These are phyloP conservation scores for Coemansia sp. DNA, from an alignment of 192 early-diverging fungal genomes.

Conservation along the genomic window DNA sequence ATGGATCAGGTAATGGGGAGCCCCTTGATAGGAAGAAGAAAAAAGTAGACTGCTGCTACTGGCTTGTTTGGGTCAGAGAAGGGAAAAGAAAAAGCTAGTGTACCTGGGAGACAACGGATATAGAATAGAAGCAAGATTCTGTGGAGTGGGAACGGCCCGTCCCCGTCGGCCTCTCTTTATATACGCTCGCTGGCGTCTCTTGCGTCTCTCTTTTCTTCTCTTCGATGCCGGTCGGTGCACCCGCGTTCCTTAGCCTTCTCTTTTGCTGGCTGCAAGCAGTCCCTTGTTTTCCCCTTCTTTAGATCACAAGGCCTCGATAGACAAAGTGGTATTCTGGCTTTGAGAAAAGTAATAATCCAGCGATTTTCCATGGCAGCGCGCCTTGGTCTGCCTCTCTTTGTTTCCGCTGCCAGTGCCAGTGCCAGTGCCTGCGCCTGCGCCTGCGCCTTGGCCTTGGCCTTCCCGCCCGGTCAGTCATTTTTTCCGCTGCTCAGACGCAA, in stretches of 20 bases:
- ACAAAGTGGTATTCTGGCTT: neutral
- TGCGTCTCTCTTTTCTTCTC: neutral
- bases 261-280: neutral
- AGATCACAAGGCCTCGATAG: neutral
- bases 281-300: neutral
- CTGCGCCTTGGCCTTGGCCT: too few species aligned
- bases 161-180: neutral
- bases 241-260: neutral
- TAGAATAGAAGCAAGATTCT: neutral
- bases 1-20: neutral
- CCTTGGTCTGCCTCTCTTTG: neutral
- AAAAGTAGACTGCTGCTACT: neutral
- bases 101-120: neutral
- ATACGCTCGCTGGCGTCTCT: neutral
- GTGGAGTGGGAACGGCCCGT: neutral
- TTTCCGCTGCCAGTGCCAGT: too few species aligned
- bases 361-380: neutral
- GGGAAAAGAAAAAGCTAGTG: neutral
- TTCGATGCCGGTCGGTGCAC: neutral
- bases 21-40: too few species aligned
- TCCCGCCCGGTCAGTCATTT: too few species aligned
- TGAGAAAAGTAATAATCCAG: constrained; percentile 2
- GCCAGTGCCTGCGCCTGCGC: too few species aligned
- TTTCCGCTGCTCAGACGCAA: neutral
- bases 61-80: neutral